A percentile compares a stretch with the other conserved stretches of the same genome.
These are phyloP conservation scores for Skeletonema marinoi DNA, from an alignment of 108 stramenopile genomes.

Conservation along the genomic window DNA sequence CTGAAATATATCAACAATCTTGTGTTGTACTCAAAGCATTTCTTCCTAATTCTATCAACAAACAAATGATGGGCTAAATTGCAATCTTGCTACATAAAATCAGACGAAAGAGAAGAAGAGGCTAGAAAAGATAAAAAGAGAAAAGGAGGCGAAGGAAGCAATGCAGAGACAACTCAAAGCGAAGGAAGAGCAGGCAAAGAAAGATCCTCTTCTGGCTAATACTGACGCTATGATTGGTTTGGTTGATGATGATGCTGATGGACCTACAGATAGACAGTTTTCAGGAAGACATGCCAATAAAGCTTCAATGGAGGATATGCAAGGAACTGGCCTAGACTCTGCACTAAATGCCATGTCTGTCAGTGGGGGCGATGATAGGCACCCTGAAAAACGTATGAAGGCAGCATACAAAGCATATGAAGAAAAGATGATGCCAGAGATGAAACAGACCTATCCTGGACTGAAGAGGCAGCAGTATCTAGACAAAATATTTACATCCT, in stretches of 20 bases:
- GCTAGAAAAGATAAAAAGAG: constrained; percentile 54
- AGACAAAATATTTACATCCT: constrained; percentile 87
- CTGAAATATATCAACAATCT: neutral
- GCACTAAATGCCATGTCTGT: constrained; percentile 44
- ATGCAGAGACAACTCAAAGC: constrained; percentile 39
- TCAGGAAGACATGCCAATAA: constrained; percentile 54
- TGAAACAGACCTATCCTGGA: constrained; percentile 89
- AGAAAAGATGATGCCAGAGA: constrained; percentile 78
- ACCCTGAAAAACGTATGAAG: constrained; percentile 76
- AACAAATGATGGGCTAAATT: neutral
- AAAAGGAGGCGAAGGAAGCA: constrained; percentile 50
- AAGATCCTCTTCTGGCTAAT: constrained; percentile 79
- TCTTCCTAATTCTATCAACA: no score
- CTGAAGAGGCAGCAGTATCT: constrained; percentile 92
- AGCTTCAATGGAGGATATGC: constrained; percentile 53
- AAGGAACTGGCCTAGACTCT: constrained; percentile 60
- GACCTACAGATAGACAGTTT: constrained; percentile 41
- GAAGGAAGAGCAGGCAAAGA: constrained; percentile 43
- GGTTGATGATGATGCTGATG: constrained; percentile 35
- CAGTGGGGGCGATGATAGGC: constrained; percentile 45
- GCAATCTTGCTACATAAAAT: neutral
- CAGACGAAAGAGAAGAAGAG: constrained; percentile 59
- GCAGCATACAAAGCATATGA: constrained; percentile 89
- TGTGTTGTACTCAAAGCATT: no score
- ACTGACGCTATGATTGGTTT: constrained; percentile 55